Evolutionary conservation across 371 early-diverging fungal genomes (phyloP).

Genomic region (Capillidium rhysosporum): DNA sequence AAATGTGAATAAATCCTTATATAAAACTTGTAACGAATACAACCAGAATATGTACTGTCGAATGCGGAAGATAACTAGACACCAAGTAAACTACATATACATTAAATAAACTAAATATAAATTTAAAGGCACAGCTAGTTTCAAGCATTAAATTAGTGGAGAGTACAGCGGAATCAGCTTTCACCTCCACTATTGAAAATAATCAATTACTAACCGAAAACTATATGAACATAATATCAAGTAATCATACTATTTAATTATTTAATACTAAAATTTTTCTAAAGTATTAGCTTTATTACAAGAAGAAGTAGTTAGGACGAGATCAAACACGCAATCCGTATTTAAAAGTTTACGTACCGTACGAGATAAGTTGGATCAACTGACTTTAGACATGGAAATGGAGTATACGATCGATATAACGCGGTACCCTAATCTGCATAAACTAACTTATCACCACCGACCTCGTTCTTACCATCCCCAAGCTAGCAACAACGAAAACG

Average conservation of each 20-base stretch:
- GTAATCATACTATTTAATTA: background rate
- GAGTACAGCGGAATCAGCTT: background rate
- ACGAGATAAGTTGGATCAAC: background rate
- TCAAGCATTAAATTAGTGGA: background rate
- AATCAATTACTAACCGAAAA: background rate
- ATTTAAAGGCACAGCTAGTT: background rate
- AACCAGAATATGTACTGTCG: background rate
- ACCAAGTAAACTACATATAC: background rate
- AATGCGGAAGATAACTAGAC: background rate
- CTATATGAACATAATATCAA: background rate
- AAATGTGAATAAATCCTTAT: background rate
- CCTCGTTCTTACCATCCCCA: background rate
- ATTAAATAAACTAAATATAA: too few relatives aligned
- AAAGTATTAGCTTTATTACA: background rate
- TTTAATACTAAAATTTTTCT: background rate
- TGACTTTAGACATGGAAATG: background rate
- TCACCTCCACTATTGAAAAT: background rate
- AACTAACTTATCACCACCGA: background rate
- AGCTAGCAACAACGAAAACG: background rate
- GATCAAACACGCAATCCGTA: background rate
- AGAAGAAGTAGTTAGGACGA: background rate
- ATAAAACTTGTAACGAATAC: background rate
- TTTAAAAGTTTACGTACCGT: background rate
- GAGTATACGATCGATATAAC: background rate
- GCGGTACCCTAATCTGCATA: conserved; percentile 1